Evolutionary conservation across 345 rosid genomes (phyloP).

Genomic region (Lepidium didymum): DNA sequence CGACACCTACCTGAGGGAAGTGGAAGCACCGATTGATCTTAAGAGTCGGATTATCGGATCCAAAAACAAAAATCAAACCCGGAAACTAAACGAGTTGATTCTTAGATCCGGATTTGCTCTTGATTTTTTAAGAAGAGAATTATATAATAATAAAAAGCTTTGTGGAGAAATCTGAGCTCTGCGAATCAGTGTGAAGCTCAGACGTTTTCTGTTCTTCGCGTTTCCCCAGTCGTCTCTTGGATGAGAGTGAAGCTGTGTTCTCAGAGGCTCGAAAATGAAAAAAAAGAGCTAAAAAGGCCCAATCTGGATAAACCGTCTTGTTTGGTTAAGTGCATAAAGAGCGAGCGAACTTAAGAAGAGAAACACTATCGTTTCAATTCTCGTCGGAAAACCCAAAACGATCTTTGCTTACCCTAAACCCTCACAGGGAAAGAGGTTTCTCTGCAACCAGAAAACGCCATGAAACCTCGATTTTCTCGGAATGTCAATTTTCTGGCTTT

Average conservation of each 20-base stretch:
- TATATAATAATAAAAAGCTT: too few species aligned
- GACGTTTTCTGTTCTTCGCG: too few species aligned
- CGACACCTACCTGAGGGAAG: not conserved
- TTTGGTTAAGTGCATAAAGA: not conserved
- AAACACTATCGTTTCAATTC: not conserved
- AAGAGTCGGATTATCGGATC: not conserved
- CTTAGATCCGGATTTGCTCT: too few species aligned
- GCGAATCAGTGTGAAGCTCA: too few species aligned
- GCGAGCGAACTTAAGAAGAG: not conserved
- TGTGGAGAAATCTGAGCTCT: too few species aligned
- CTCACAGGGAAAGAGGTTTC: not conserved
- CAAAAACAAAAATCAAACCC: not conserved
- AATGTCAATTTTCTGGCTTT: conserved; percentile 28
- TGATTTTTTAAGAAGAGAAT: too few species aligned
- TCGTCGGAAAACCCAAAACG: conserved; percentile 19
- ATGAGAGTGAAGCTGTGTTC: too few species aligned
- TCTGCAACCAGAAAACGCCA: conserved; percentile 16
- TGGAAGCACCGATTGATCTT: not conserved
- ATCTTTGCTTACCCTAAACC: not conserved
- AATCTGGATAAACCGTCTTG: not conserved
- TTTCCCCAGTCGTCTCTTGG: too few species aligned
- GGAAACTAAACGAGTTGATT: too few species aligned
- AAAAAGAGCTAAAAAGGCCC: not conserved
- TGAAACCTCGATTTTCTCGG: conserved; percentile 41
- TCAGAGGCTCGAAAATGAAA: not conserved